A percentile compares a stretch with the other conserved stretches of the same genome.
Evolutionary conservation across 441 rosid species (phyloP).

Genomic region (Gossypium lobatum): DNA sequence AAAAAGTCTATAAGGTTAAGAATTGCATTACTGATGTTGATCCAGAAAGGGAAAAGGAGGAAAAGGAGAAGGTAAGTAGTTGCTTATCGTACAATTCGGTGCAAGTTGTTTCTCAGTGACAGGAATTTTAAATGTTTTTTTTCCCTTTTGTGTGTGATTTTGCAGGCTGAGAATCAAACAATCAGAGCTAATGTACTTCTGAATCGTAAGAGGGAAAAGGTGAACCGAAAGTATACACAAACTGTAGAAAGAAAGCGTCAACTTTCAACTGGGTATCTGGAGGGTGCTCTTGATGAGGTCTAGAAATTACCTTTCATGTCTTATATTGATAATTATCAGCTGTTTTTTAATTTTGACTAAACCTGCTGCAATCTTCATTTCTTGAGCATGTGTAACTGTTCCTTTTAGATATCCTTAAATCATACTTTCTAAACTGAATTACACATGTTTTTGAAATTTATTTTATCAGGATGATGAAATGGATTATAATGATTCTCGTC

Average conservation of each 20-base stretch:
- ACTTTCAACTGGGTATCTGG: constrained; percentile 91
- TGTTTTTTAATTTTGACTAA: neutral
- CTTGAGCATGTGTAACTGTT: neutral
- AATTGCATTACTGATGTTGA: constrained; percentile 94
- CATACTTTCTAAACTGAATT: neutral
- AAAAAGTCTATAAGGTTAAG: constrained; percentile 77
- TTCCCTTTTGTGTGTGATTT: constrained; percentile 13
- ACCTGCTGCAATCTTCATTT: neutral
- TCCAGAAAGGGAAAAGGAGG: constrained; percentile 97
- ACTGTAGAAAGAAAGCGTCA: constrained; percentile 64
- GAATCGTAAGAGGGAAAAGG: constrained; percentile 83
- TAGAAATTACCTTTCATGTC: constrained; percentile 6
- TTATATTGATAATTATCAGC: neutral
- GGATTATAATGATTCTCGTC: constrained; percentile 75
- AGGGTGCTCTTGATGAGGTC: constrained; percentile 96
- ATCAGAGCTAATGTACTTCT: constrained; percentile 84
- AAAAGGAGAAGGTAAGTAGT: constrained; percentile 76
- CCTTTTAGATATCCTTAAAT: neutral
- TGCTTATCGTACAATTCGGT: constrained; percentile 6
- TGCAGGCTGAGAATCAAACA: constrained; percentile 83
- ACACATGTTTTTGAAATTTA: neutral
- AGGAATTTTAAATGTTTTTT: neutral
- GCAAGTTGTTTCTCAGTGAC: neutral
- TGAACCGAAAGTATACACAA: constrained; percentile 75
- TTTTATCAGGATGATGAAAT: constrained; percentile 70